Evolutionary conservation across 73 alveolate genomes (phyloP).

Genomic region (Paramecium biaurelia): DNA sequence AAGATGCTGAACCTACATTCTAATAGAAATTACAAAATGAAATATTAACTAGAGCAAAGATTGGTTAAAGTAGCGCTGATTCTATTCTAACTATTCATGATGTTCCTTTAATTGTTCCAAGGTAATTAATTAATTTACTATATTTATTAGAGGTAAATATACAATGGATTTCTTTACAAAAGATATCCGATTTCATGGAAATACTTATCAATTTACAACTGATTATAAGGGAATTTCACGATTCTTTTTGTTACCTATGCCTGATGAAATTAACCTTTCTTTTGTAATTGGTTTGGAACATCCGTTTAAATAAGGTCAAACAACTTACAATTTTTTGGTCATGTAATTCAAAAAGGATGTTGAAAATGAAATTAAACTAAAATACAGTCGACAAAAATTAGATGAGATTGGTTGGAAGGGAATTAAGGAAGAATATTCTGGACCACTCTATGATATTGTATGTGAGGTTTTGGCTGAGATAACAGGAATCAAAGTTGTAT

Average conservation of each 20-base stretch:
- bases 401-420: slow-evolving; percentile 54
- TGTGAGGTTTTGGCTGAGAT: slow-evolving; percentile 14
- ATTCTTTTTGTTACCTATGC: slow-evolving; percentile 40
- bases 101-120: slow-evolving; percentile 20
- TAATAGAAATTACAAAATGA: slow-evolving; percentile 1
- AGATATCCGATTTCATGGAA: slow-evolving; percentile 45
- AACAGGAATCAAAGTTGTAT: slow-evolving; percentile 16
- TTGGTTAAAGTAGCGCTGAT: slow-evolving; percentile 33
- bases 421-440: slow-evolving; percentile 29
- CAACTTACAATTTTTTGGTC: not conserved
- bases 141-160: slow-evolving; percentile 15
- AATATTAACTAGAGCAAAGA: slow-evolving; percentile 4
- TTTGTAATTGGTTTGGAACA: slow-evolving; percentile 31
- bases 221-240: slow-evolving; percentile 26
- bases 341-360: slow-evolving; percentile 18
- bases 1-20: not conserved
- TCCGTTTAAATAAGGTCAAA: slow-evolving; percentile 29
- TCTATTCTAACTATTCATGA: slow-evolving; percentile 42
- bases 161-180: slow-evolving; percentile 36
- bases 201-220: slow-evolving; percentile 38
- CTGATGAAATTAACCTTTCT: slow-evolving; percentile 22
- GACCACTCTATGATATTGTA: not conserved
- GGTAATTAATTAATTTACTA: not conserved
- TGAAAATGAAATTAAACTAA: slow-evolving; percentile 25
- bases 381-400: slow-evolving; percentile 10